Percentiles rank a stretch among this genome's conserved stretches.
Conservation (phyloP, 805 yeast genomes). For the Sugiyamaella valdiviana region DNA sequence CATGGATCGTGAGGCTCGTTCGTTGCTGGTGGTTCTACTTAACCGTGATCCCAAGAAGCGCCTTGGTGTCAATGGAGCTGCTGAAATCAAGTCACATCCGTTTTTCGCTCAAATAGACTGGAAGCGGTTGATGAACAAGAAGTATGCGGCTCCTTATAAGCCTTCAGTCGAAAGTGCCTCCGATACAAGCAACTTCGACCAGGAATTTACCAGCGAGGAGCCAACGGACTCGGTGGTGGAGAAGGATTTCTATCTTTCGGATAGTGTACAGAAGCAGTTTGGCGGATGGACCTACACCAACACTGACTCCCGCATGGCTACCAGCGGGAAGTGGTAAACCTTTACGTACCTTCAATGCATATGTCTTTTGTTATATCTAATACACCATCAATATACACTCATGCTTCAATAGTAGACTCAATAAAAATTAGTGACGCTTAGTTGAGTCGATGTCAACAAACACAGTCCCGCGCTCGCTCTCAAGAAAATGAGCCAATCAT, state of each 20-base stretch:
- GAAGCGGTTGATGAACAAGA: conserved; percentile 73
- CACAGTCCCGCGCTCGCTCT: no score
- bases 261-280: conserved; percentile 93
- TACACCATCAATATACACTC: neutral
- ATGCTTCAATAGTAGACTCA: neutral
- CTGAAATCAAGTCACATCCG: conserved; percentile 74
- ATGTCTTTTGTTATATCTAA: neutral
- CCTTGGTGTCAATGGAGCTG: conserved; percentile 73
- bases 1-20: conserved; percentile 80
- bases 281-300: conserved; percentile 92
- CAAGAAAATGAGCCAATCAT: neutral
- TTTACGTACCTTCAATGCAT: neutral
- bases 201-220: conserved; percentile 77
- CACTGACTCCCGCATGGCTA: conserved; percentile 27
- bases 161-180: conserved; percentile 80
- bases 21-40: conserved; percentile 64
- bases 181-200: conserved; percentile 91
- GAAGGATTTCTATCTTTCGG: conserved; percentile 67
- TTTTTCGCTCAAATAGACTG: conserved; percentile 89
- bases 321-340: conserved; percentile 29
- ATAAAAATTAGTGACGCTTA: no score
- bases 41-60: conserved; percentile 81
- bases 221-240: conserved; percentile 96
- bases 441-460: no score
- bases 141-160: conserved; percentile 91